Conservation (phyloP, 2,329 filamentous ascomycete genomes). For the Bipolaris sorokiniana region DNA sequence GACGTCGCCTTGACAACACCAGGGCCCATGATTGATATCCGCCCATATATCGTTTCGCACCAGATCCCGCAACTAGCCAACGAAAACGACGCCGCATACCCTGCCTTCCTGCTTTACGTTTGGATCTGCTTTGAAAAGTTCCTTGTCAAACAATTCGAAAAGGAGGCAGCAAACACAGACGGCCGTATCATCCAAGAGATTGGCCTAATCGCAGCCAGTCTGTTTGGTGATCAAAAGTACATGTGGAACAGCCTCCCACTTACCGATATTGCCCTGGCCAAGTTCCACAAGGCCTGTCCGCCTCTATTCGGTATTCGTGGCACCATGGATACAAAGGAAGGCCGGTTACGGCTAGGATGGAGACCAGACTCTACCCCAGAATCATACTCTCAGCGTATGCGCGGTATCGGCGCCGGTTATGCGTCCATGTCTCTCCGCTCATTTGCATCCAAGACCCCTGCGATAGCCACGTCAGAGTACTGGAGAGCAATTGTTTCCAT, state of each 20-base stretch:
- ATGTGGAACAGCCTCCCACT: constrained; percentile 71
- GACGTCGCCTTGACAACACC: constrained; percentile 29
- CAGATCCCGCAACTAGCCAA: constrained; percentile 36
- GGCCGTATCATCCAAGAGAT: constrained; percentile 70
- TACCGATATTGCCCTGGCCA: constrained; percentile 85
- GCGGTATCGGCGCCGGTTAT: constrained; percentile 81
- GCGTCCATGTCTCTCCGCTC: constrained; percentile 80
- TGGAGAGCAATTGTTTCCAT: constrained; percentile 81
- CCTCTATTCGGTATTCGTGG: constrained; percentile 84
- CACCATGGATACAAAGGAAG: constrained; percentile 67
- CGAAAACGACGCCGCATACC: constrained; percentile 52
- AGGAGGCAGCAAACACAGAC: constrained; percentile 49
- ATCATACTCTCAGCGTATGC: constrained; percentile 80
- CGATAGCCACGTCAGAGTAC: constrained; percentile 80
- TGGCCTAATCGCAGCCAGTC: constrained; percentile 75
- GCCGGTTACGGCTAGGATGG: constrained; percentile 43
- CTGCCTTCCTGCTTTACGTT: constrained; percentile 65
- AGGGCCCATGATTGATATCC: constrained; percentile 45
- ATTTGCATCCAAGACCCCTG: constrained; percentile 66
- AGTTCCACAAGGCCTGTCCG: constrained; percentile 80
- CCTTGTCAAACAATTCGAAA: constrained; percentile 66
- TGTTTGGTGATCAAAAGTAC: constrained; percentile 74
- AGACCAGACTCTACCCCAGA: constrained; percentile 58
- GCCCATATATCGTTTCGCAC: constrained; percentile 45
- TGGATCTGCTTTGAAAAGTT: constrained; percentile 78